Conservation (phyloP, 495 filamentous ascomycete species). For the Xylaria venustula region DNA sequence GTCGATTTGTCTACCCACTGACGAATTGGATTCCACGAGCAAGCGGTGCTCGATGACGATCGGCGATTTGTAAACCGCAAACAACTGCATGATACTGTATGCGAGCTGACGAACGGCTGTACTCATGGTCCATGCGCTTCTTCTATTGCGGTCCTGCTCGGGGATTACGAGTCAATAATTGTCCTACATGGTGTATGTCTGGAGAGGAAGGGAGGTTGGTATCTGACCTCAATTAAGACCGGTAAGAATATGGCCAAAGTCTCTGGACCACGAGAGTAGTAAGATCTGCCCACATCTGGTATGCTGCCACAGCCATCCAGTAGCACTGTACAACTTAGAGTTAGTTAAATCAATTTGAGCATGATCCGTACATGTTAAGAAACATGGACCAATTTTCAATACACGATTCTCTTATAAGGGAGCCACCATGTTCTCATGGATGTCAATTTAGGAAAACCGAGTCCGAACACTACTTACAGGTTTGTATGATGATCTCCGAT, state of each 20-base stretch:
- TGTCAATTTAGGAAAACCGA: no score
- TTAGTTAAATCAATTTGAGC: not conserved
- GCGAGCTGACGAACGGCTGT: slow-evolving; percentile 52
- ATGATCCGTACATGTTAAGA: no score
- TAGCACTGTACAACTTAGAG: not conserved
- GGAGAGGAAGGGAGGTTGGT: not conserved
- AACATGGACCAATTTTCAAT: no score
- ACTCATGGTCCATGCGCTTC: slow-evolving; percentile 64
- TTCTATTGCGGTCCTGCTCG: slow-evolving; percentile 17
- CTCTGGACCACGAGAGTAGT: slow-evolving; percentile 23
- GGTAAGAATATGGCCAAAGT: slow-evolving; percentile 28
- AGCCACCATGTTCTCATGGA: no score
- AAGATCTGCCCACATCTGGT: not conserved
- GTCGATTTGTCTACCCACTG: slow-evolving; percentile 26
- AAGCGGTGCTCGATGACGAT: slow-evolving; percentile 49
- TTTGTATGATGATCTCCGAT: slow-evolving; percentile 29
- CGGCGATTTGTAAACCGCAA: slow-evolving; percentile 19
- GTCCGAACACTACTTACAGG: slow-evolving; percentile 1
- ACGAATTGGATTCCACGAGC: slow-evolving; percentile 34
- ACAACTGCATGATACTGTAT: slow-evolving; percentile 56
- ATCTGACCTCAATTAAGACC: slow-evolving; percentile 19
- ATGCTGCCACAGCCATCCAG: not conserved
- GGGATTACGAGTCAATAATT: not conserved
- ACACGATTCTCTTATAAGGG: no score
- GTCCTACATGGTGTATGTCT: not conserved